phyloP scores from a whole-genome alignment of 2,329 filamentous ascomycete species.

The Penicillium palitans region DNA sequence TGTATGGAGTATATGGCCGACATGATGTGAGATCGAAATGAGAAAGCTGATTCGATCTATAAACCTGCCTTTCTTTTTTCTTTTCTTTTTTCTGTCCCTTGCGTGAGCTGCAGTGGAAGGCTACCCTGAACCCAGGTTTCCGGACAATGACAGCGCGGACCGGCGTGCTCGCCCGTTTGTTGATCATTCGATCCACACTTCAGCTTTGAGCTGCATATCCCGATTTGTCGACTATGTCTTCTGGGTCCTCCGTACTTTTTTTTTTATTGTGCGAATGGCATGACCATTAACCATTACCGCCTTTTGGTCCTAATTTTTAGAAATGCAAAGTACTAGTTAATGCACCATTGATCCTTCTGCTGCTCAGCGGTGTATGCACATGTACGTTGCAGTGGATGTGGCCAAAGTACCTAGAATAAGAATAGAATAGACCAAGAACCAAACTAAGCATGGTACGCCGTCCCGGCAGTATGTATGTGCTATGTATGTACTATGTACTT shows the following conservation, averaged over 20 bases:
- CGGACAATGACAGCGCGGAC: constrained; percentile 20
- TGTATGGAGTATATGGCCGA: constrained; percentile 6
- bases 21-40: constrained; percentile 18
- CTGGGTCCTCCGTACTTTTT: background rate
- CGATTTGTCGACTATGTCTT: background rate
- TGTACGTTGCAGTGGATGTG: background rate
- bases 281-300: background rate
- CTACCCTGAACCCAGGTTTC: constrained; percentile 1
- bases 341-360: constrained; percentile 6
- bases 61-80: constrained; percentile 4
- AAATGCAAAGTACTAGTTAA: background rate
- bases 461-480: background rate
- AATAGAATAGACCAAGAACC: constrained; percentile 1
- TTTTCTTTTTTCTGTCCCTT: constrained; percentile 22
- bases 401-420: background rate
- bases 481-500: background rate
- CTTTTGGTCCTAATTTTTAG: constrained; percentile 1
- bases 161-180: constrained; percentile 21
- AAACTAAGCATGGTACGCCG: background rate
- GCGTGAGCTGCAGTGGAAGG: constrained; percentile 14
- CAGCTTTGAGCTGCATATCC: constrained; percentile 2
- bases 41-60: constrained; percentile 14
- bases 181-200: constrained; percentile 22
- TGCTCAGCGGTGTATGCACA: background rate
- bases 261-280: background rate